Evolutionary conservation across 352 stramenopile species (phyloP), one percentile per base, ranked within the genome.

Genomic region (Phytopythium litorale): DNA sequence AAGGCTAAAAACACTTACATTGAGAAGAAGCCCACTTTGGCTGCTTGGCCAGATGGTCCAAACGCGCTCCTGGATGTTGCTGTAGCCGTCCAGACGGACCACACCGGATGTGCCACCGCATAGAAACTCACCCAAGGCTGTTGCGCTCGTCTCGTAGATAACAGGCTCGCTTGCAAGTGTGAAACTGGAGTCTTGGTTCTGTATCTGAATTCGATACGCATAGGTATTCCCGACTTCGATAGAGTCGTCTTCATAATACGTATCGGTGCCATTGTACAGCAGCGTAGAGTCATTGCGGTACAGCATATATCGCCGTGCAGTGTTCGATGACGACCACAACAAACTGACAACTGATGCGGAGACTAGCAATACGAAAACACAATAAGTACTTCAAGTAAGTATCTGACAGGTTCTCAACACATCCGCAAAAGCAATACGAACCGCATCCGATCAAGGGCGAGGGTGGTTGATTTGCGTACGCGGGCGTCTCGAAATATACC

Each of bases 381-480:
- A 15, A 50, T 56, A 0, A 63, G 7, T n/a, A 16, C 42, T 1
- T 33, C 55, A 56, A 1, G 7, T 45, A 18, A 42, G 35, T 42
- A 42, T 12, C 8, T 38, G 11, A 53, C 43, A 9, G 15, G 23
- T 59, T 52, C 5, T 56, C 50, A 12, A 43, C 15, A 13, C 35
- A 42, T 2, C 52, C 1, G 25, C 43, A 11, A 42, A n/a, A 57
- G 45, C 1, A 46, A 21, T 9, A 66, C 79, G 46, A 70, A 89
- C 80, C 74, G 21, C 80, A 89, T 56, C 74, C 72, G 50, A 88
- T 71, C 16, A 63, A 33, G 19, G 80, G 80, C 5, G 72, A 64
- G 16, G 67, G 60, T 18, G 80, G 76, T 51, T 89, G 80, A n/a
- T 71, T 63, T 1, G 58, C 30, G 35, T 61, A 59, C 4, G 45